Evolutionary conservation across 257 asterid genomes (phyloP), one percentile per base, ranked within the genome.

Genomic region (Parsonsia alboflavescens): DNA sequence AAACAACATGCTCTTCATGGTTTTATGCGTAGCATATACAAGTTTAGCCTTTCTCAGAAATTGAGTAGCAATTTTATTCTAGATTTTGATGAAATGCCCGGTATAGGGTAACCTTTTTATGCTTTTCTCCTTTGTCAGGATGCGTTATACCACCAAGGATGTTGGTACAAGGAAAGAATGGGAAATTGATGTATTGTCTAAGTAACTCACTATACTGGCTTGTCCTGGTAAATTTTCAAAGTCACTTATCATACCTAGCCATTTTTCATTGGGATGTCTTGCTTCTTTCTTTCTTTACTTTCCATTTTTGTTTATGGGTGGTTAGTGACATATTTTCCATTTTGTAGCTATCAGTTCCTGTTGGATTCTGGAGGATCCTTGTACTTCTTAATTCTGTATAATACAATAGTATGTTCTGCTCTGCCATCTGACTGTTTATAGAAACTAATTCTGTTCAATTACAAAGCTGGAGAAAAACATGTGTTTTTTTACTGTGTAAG

Each of bases 161-260:
- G 7, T 39, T 9, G 70, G 41, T 65, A 21, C 26, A 65, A 39
- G 70, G 50, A 65, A 17, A 65, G 70, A 65, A 65, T 65, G 70
- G 70, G 19, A 19, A 39, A 10, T 39, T 19, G 49, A 65, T 39
- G 7, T 8, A 10, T 65, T 65, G 26, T 39, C 70, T 1, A 64
- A 64, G 41, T 64, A 39, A 64, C 50, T 19, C 11, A 10, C 19
- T 22, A 28, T 63, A 6, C 16, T 3, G 4, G 10, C 68, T 44
- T 30, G 16, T 16, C 68, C 0, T 26, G 66, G 42, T 28, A 30
- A 30, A 62, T 15, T 7, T 61, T 62, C n/a, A 33, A 12, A 59
- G 28, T 61, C 9, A 61, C 44, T 16, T 4, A 1, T 28, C 10
- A 30, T 5, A 12, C 19, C 0, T 30, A 16, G 65, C 39, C 41